These are phyloP conservation scores for Tetrahymena elliotti DNA, from an alignment of 73 alveolate genomes.

Conservation along the genomic window DNA sequence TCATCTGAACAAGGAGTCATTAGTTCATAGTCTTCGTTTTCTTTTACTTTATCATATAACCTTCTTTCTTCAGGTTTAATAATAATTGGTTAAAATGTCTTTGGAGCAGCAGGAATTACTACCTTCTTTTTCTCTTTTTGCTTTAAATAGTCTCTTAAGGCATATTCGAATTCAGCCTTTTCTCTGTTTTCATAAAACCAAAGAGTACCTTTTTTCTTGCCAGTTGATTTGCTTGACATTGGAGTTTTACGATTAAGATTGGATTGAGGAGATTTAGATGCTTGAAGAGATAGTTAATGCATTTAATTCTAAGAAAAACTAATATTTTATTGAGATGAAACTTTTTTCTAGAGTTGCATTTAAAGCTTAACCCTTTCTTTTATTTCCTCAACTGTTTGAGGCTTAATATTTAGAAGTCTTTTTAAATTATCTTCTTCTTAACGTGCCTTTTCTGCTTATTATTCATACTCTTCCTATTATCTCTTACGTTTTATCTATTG, in stretches of 20 bases:
- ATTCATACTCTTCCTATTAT: background rate
- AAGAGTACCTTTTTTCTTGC: background rate
- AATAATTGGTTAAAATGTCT: background rate
- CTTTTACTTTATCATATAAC: background rate
- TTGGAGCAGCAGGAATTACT: background rate
- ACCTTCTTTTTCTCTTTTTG: background rate
- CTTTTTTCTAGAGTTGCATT: background rate
- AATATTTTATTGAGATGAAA: background rate
- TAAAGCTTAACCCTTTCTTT: background rate
- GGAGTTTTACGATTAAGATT: background rate
- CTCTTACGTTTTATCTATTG: background rate
- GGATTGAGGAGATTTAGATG: background rate
- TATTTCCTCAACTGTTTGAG: background rate
- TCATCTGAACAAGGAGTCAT: background rate
- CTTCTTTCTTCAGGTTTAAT: background rate
- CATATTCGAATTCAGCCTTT: background rate
- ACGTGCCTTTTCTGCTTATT: background rate
- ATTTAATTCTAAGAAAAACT: background rate
- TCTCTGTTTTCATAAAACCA: background rate
- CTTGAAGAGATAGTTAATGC: background rate
- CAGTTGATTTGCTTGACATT: background rate
- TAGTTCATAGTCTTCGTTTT: background rate
- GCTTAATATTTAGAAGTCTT: background rate
- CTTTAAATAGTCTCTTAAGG: background rate
- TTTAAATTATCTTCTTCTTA: background rate